Base-by-base conservation (phyloP, 768 basidiomycete genomes). In the Cubamyces sp. region DNA sequence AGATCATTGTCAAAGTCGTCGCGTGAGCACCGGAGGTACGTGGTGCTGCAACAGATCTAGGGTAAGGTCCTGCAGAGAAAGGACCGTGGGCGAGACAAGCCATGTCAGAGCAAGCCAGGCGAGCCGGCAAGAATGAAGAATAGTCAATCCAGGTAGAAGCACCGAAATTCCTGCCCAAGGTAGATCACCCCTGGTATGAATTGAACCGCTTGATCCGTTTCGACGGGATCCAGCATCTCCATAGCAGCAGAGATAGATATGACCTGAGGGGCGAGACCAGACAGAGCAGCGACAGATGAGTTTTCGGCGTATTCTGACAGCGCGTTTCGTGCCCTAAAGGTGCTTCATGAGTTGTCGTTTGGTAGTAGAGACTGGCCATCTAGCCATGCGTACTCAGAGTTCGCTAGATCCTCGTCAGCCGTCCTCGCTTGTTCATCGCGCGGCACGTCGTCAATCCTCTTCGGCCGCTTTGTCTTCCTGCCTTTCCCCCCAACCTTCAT, bases 221-320 rank as follows among this genome's bases (percentile, higher is more conserved):
- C 41, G 34, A 62, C 30, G 18, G 16, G 11, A 1, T 25, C 8
- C 2, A 62, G 55, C 39, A 42, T 23, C 9, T 52, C 49, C 12
- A 62, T 50, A 48, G 61, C 61, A 40, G 41, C 50, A 12, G 56
- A 48, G 37, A 62, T 56, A 25, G 55, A 41, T 23, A 62, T 53
- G 26, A 30, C 49, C 18, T 47, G 19, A 8, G 7, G 9, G 3
- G 39, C 15, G 3, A 21, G 16, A 3, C 34, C 46, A 14, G 41
- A 37, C 3, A 42, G 3, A 28, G 52, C 19, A 25, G 30, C 30
- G 43, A 51, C 14, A 18, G 5, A 14, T 18, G 37, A 18, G 3
- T 26, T 6, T 18, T 6, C 21, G 50, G 14, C 3, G 34, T 1
- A 18, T 28, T 26, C 26, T 12, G 47, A 25, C 34, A 34, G 34